Evolutionary conservation across 148 eudicot genomes (phyloP), one percentile per base, ranked within the genome.

Genomic region (Heliosperma pusillum): DNA sequence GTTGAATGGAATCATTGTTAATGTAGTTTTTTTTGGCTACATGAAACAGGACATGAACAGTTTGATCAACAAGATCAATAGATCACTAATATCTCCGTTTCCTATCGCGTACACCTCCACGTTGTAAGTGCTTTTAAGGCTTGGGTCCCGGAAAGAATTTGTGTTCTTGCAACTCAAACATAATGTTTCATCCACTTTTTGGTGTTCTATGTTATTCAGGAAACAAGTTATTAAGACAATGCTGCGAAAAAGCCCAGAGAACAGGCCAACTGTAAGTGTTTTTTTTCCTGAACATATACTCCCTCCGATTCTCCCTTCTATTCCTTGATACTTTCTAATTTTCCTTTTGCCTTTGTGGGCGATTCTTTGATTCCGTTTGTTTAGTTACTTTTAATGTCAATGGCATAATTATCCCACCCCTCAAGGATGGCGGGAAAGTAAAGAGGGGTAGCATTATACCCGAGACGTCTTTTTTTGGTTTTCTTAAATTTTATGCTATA

Each of bases 191-290:
- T 42, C 30, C 45, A 36, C 63, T 57, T 17, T 17, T 47, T 66
- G 21, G 20, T 52, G 17, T 27, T 60, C 25, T 53, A 25, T 72
- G 47, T 42, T 68, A 57, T 82, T 15, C 87, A 95, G 99, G 87
- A 90, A 89, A 78, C 99, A 95, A 83, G 90, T 95, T 26, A 89
- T 95, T 44, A 95, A 95, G 84, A 90, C 80, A 82, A 92, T 95
- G 99, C 85, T 95, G 69, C 87, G 99, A 81, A 95, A 90, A 83
- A 89, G 80, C 66, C 93, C 99, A n/a, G 99, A 95, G 75, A 89
- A 90, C 81, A 79, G 99, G 76, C 99, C 99, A 29, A 92, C 97
- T 27, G 99, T 95, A 81, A 88, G 96, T 88, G 80, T 47, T 52
- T 30, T 33, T 45, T 69, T 30, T 5, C 12, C 30, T 21, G 7